These are phyloP conservation scores for Physcomitrellopsis africana DNA, from an alignment of 225 moss, liverwort and hornwort species.

Conservation along the genomic window DNA sequence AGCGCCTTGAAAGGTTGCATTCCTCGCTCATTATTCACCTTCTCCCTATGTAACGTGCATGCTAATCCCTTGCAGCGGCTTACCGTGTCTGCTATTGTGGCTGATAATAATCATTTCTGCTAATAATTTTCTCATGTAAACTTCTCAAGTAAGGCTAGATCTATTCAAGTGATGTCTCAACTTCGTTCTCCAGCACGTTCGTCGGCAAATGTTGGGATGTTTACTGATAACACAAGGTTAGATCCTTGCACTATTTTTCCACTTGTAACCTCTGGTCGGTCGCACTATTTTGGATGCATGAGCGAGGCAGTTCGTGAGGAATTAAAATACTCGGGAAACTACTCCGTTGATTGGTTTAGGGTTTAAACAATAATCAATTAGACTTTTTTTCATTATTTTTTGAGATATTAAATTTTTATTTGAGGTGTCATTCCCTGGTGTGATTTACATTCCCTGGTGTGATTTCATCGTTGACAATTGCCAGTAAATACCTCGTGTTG, in stretches of 20 bases:
- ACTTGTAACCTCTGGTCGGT: background rate
- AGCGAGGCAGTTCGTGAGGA: slow-evolving; percentile 3
- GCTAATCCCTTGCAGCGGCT: slow-evolving; percentile 6
- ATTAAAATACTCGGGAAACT: background rate
- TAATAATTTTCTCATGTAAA: background rate
- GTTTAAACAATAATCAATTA: no score
- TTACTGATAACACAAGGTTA: background rate
- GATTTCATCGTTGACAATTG: no score
- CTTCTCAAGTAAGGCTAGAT: background rate
- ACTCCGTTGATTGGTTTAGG: slow-evolving; percentile 6
- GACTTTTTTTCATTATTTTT: no score
- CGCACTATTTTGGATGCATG: slow-evolving; percentile 5
- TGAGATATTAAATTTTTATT: no score
- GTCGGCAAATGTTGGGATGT: background rate
- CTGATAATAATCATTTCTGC: slow-evolving; percentile 1
- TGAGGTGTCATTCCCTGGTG: no score
- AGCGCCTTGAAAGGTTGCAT: slow-evolving; percentile 44
- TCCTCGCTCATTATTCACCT: slow-evolving; percentile 15
- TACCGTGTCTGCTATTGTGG: slow-evolving; percentile 3
- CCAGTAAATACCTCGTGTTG: no score
- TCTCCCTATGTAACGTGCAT: slow-evolving; percentile 6
- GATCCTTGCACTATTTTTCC: slow-evolving; percentile 7
- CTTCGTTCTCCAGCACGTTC: slow-evolving; percentile 7
- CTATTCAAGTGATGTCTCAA: slow-evolving; percentile 12
- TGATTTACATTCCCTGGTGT: no score